These are phyloP conservation scores for Coprinopsis sp. DNA, from an alignment of 768 basidiomycete genomes.

Conservation along the genomic window DNA sequence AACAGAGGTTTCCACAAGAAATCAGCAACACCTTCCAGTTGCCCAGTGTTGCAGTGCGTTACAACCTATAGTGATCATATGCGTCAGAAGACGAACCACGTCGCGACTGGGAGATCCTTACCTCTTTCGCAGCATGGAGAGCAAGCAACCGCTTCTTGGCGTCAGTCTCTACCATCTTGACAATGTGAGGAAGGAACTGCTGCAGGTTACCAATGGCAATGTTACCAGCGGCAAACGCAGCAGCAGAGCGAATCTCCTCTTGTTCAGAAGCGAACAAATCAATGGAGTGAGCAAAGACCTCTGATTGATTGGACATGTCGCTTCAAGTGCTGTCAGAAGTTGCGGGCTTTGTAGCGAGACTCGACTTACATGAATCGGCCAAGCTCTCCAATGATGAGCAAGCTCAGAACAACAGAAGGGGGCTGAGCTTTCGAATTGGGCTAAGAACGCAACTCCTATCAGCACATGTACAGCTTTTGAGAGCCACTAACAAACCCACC, in stretches of 20 bases:
- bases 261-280: constrained; percentile 71
- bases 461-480: constrained; percentile 1
- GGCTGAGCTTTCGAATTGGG: constrained; percentile 59
- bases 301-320: constrained; percentile 78
- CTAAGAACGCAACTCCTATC: constrained; percentile 19
- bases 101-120: constrained; percentile 21
- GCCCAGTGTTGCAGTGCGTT: constrained; percentile 80
- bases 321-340: constrained; percentile 35
- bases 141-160: constrained; percentile 78
- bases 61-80: constrained; percentile 65
- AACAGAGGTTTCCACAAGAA: constrained; percentile 90
- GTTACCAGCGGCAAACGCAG: constrained; percentile 94
- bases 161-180: constrained; percentile 72
- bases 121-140: constrained; percentile 92
- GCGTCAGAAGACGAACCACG: too few species aligned
- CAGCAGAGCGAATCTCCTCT: constrained; percentile 85
- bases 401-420: constrained; percentile 69
- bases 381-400: constrained; percentile 88
- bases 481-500: constrained; percentile 33
- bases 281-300: constrained; percentile 73
- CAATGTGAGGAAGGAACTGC: constrained; percentile 80
- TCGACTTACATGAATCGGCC: constrained; percentile 74
- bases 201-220: constrained; percentile 91
- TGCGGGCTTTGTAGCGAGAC: background rate
- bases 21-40: constrained; percentile 85